These are phyloP conservation scores for Leccinum olivaceopallidum DNA, from an alignment of 768 basidiomycete species.

Conservation along the genomic window DNA sequence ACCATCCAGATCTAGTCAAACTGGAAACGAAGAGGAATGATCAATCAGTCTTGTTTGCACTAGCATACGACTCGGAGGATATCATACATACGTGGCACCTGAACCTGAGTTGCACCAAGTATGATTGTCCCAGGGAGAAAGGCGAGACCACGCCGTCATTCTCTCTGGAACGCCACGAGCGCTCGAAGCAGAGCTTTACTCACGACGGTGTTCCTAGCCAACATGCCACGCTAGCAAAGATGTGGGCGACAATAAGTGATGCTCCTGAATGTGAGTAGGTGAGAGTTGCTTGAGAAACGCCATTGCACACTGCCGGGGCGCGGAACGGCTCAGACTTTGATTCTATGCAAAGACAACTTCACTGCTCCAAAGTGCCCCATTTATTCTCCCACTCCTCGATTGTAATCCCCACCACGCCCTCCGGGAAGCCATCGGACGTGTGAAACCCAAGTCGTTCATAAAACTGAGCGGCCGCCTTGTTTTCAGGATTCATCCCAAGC, in stretches of 20 bases:
- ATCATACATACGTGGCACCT: background rate
- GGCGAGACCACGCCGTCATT: conserved; percentile 1
- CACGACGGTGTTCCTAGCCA: background rate
- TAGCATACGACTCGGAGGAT: too few species aligned
- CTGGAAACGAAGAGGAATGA: background rate
- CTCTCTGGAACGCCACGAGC: conserved; percentile 2
- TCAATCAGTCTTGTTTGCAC: too few species aligned
- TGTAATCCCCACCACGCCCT: conserved; percentile 53
- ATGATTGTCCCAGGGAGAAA: conserved; percentile 5
- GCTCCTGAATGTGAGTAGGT: too few species aligned
- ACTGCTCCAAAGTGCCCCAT: background rate
- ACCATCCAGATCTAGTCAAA: conserved; percentile 1
- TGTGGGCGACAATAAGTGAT: too few species aligned
- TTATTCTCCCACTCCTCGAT: conserved; percentile 40
- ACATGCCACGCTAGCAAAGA: background rate
- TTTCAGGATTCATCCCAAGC: conserved; percentile 68
- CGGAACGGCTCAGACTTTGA: background rate
- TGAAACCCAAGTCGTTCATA: conserved; percentile 65
- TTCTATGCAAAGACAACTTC: background rate
- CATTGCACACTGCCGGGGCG: too few species aligned
- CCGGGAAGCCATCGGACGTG: conserved; percentile 51
- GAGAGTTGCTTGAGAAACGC: too few species aligned
- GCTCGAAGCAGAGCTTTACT: background rate
- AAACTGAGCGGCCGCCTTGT: conserved; percentile 58
- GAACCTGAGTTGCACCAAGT: background rate